These are phyloP conservation scores for Penicillium manginii DNA, from an alignment of 495 filamentous ascomycete species.

Conservation along the genomic window DNA sequence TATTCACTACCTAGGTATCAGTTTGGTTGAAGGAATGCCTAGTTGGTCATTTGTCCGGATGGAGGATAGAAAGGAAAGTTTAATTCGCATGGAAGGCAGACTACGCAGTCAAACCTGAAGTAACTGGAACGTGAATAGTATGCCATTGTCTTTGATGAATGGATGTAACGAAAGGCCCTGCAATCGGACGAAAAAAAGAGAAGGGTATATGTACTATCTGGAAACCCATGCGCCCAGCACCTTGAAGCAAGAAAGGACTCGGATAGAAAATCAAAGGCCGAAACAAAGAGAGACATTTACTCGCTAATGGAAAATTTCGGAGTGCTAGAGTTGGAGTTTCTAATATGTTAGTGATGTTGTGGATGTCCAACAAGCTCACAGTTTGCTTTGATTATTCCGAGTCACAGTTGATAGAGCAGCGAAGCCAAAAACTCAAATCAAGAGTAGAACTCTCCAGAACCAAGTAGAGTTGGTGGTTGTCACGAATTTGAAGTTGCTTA, in stretches of 20 bases:
- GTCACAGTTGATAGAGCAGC: background rate
- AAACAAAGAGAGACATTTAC: background rate
- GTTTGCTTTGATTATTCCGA: background rate
- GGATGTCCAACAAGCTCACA: background rate
- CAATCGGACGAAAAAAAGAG: background rate
- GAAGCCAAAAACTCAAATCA: background rate
- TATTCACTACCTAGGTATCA: too few species aligned
- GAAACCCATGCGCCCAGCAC: conserved; percentile 15
- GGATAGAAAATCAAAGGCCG: background rate
- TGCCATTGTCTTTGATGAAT: background rate
- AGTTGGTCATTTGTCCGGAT: too few species aligned
- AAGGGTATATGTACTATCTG: conserved; percentile 18
- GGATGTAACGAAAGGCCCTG: background rate
- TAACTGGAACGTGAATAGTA: too few species aligned
- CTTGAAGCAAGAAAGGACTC: conserved; percentile 5
- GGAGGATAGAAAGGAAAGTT: too few species aligned
- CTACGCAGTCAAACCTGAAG: too few species aligned
- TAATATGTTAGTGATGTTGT: background rate
- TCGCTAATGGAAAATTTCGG: background rate
- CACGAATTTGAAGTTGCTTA: background rate
- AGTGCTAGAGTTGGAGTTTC: background rate
- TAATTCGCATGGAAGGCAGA: too few species aligned
- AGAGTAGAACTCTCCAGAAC: background rate
- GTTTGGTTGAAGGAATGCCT: too few species aligned
- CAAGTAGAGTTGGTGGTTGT: background rate